Percentiles rank a stretch among this genome's conserved stretches.
Evolutionary conservation across 2,329 filamentous ascomycete genomes (phyloP).

Genomic region (Periconia sp.): DNA sequence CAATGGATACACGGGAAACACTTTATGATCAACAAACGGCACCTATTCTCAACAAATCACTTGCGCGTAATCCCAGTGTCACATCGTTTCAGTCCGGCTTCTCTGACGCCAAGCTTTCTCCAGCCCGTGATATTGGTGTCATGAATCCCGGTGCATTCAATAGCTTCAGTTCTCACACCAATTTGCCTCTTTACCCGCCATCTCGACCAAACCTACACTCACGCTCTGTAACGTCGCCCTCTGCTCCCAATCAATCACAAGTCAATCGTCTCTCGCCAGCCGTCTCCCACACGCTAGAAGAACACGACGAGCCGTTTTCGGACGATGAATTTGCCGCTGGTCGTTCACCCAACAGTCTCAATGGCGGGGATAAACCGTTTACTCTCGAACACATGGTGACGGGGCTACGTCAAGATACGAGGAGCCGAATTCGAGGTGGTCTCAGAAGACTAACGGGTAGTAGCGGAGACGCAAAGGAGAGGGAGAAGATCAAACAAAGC

Average conservation of each 20-base stretch:
- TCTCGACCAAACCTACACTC: constrained; percentile 70
- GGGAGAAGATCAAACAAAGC: constrained; percentile 38
- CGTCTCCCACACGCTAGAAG: constrained; percentile 70
- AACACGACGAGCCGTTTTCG: constrained; percentile 73
- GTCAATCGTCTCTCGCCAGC: constrained; percentile 50
- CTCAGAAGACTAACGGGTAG: constrained; percentile 66
- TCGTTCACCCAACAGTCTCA: constrained; percentile 22
- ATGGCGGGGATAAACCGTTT: constrained; percentile 25
- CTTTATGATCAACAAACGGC: constrained; percentile 92
- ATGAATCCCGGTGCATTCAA: constrained; percentile 62
- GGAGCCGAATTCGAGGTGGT: constrained; percentile 52
- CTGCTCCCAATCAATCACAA: constrained; percentile 48
- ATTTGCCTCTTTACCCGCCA: constrained; percentile 42
- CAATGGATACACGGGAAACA: constrained; percentile 72
- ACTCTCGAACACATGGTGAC: constrained; percentile 57
- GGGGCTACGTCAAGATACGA: constrained; percentile 58
- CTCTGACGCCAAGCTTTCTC: constrained; percentile 67
- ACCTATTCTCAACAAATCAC: constrained; percentile 83
- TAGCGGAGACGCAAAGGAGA: constrained; percentile 44
- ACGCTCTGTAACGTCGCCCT: constrained; percentile 82
- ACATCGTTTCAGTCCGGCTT: constrained; percentile 81
- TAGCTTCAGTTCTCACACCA: constrained; percentile 28
- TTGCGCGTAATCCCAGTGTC: constrained; percentile 69
- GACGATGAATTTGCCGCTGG: constrained; percentile 68
- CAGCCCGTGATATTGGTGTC: constrained; percentile 53